A percentile compares a stretch with the other conserved stretches of the same genome.
These are phyloP conservation scores for Talaromyces albobiverticillius DNA, from an alignment of 2,329 filamentous ascomycete genomes.

Conservation along the genomic window DNA sequence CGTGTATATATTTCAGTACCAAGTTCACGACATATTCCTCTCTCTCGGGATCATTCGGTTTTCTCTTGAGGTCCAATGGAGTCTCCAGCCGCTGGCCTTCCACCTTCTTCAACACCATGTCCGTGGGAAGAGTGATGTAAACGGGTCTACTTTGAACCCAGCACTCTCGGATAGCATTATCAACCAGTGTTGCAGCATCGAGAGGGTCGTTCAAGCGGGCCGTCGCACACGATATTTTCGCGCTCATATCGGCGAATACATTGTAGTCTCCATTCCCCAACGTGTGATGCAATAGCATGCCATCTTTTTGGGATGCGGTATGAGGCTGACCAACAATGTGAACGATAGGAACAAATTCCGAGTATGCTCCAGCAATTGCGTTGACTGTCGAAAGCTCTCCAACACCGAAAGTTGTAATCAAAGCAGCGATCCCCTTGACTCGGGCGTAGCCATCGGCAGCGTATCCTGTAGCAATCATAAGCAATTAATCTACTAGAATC, in stretches of 20 bases:
- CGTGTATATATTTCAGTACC: constrained; percentile 66
- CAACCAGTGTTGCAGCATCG: constrained; percentile 50
- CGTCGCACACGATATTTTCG: constrained; percentile 51
- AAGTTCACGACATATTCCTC: constrained; percentile 77
- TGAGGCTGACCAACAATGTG: constrained; percentile 58
- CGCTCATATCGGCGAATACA: constrained; percentile 50
- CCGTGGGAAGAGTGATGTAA: constrained; percentile 56
- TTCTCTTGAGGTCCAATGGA: constrained; percentile 62
- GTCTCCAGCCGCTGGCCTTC: constrained; percentile 67
- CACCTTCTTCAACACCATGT: constrained; percentile 64
- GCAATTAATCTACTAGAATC: not conserved
- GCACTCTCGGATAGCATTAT: constrained; percentile 50
- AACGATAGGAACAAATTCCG: constrained; percentile 67
- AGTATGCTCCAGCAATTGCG: constrained; percentile 70
- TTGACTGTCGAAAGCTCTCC: constrained; percentile 68
- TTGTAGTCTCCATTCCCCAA: constrained; percentile 59
- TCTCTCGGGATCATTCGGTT: constrained; percentile 63
- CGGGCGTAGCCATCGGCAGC: constrained; percentile 73
- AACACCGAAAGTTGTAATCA: constrained; percentile 73
- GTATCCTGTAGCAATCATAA: constrained; percentile 50
- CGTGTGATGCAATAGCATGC: constrained; percentile 61
- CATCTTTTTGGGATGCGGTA: constrained; percentile 42
- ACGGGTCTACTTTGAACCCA: constrained; percentile 53
- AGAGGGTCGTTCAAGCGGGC: constrained; percentile 46
- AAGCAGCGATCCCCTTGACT: constrained; percentile 64